Evolutionary conservation across 108 stramenopile genomes (phyloP), one percentile per base, ranked within the genome.

Genomic region (Pseudonitzschia multiseries): DNA sequence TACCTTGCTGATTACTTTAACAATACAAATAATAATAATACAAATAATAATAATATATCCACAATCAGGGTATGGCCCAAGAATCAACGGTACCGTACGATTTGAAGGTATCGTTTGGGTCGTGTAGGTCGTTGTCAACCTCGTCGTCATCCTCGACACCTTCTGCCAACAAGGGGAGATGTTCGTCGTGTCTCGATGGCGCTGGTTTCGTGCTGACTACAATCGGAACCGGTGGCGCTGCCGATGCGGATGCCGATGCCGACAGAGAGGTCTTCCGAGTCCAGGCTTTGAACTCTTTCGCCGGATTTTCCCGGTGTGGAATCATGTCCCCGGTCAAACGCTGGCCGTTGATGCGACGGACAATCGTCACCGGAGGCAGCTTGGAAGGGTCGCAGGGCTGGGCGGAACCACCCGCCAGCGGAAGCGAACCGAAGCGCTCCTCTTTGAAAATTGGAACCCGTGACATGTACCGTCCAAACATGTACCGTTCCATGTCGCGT

Each of bases 401-500:
- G 27, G 76, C 76, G 28, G 26, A 64, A 17, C 69, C 69, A 41
- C 64, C 43, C 5, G 87, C 78, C 15, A 89, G 76, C 3, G 93
- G 93, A 69, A 77, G 65, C 56, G 89, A 89, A 28, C 62, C 69
- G 69, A 67, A 85, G 31, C 85, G 81, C 56, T 90, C 87, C 48
- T 76, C 70, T 64, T 86, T 86, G 46, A 84, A 57, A 29, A 68
- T 41, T 2, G 78, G 78, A 41, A 79, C 78, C 17, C 71, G 68
- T 32, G 61, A 51, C 1, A 68, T n/a, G 33, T 73, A 69, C 68
- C 64, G 42, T 0, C 87, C 87, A 60, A 87, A 87, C 82, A 83
- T 72, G 53, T 83, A 86, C 59, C 78, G 76, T 73, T 88, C 84
- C 75, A 88, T 82, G 67, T 84, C 87, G 56, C 72, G 71, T 32